Evolutionary conservation across 441 rosid species (phyloP).

Genomic region (Erodium moschatum): DNA sequence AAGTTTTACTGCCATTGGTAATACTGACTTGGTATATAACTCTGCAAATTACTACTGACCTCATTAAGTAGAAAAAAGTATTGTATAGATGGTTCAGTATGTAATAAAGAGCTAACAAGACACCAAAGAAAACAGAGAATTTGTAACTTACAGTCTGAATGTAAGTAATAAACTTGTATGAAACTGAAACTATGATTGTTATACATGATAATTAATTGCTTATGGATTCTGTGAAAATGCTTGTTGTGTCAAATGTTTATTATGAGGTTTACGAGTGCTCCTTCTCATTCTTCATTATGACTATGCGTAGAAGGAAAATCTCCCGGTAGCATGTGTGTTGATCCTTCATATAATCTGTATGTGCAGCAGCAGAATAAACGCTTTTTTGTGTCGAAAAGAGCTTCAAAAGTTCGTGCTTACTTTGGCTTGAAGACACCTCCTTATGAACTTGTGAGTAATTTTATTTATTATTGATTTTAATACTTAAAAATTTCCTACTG

Average conservation of each 20-base stretch:
- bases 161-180: not conserved
- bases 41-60: not conserved
- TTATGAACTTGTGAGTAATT: slow-evolving; percentile 53
- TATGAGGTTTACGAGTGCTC: no score
- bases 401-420: slow-evolving; percentile 47
- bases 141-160: not conserved
- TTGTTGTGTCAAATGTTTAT: no score
- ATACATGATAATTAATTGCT: not conserved
- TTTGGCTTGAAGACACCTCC: slow-evolving; percentile 74
- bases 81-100: not conserved
- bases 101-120: not conserved
- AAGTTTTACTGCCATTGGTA: not conserved
- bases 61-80: not conserved
- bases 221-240: no score
- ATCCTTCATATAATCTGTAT: not conserved
- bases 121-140: not conserved
- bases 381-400: slow-evolving; percentile 27
- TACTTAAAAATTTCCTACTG: not conserved
- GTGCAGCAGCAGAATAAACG: slow-evolving; percentile 29
- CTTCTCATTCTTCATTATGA: not conserved
- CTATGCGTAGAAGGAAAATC: not conserved
- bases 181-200: not conserved
- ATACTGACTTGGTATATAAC: not conserved
- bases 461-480: not conserved
- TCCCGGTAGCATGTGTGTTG: slow-evolving; percentile 5